Evolutionary conservation across 1,139 yeast genomes (phyloP).

Genomic region (Debaryomycetaceae sp.): DNA sequence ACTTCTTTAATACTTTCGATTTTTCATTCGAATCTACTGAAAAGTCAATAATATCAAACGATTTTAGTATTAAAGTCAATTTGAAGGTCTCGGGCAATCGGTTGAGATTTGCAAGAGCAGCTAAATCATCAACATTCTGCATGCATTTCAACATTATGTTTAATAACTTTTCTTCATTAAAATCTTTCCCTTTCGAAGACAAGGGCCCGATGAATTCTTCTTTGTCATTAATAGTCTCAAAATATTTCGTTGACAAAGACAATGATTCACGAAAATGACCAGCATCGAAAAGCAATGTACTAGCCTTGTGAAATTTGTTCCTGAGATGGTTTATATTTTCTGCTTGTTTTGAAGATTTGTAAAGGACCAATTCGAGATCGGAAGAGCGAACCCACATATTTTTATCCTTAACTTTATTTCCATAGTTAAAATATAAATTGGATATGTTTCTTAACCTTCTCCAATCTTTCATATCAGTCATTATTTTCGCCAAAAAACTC

Average conservation of each 20-base stretch:
- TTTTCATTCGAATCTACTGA: background rate
- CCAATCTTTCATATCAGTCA: slow-evolving; percentile 17
- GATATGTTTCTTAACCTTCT: slow-evolving; percentile 31
- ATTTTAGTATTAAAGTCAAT: background rate
- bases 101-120: background rate
- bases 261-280: slow-evolving; percentile 3
- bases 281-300: slow-evolving; percentile 9
- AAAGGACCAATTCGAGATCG: slow-evolving; percentile 20
- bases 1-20: background rate
- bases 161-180: background rate
- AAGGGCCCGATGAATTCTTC: background rate
- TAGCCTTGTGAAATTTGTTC: slow-evolving; percentile 17
- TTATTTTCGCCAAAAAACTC: slow-evolving; percentile 11
- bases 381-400: slow-evolving; percentile 15
- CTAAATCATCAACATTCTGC: background rate
- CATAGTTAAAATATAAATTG: slow-evolving; percentile 19
- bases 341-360: slow-evolving; percentile 4
- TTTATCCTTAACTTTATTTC: slow-evolving; percentile 9
- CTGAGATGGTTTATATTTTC: slow-evolving; percentile 12
- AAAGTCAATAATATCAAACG: background rate
- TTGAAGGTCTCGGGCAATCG: background rate
- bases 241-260: slow-evolving; percentile 3
- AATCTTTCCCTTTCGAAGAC: background rate
- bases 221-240: slow-evolving; percentile 2
- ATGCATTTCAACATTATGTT: background rate